Evolutionary conservation across 148 eudicot genomes (phyloP).

Genomic region (Persicaria maculosa): DNA sequence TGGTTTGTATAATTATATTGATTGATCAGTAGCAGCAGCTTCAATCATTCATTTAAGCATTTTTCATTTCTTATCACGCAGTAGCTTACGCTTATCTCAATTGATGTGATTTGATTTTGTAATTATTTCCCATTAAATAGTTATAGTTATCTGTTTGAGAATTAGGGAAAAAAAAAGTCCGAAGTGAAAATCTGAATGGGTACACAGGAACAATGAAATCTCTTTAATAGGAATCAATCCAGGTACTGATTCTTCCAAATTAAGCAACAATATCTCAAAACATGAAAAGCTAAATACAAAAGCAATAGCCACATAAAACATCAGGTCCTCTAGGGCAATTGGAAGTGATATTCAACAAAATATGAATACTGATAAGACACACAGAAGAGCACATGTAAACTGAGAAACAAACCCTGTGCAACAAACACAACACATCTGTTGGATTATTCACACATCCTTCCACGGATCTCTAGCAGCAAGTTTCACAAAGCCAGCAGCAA

Average conservation of each 20-base stretch:
- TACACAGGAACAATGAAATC: too few species aligned
- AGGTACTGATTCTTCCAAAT: background rate
- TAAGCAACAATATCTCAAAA: background rate
- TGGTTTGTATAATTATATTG: background rate
- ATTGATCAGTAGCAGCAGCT: background rate
- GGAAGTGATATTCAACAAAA: background rate
- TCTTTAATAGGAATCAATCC: background rate
- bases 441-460: background rate
- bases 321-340: background rate
- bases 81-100: background rate
- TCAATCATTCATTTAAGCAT: background rate
- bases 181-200: background rate
- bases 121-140: too few species aligned
- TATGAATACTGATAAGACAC: background rate
- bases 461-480: background rate
- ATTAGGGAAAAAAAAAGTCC: background rate
- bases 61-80: background rate
- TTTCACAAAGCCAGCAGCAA: constrained; percentile 2
- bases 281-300: background rate
- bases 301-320: background rate
- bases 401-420: background rate
- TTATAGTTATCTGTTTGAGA: background rate
- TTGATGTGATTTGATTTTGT: too few species aligned
- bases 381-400: background rate
- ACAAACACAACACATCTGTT: background rate